Evolutionary conservation across 202 grass and related monocot species (phyloP).

Genomic region (Tripidium arundinaceum): DNA sequence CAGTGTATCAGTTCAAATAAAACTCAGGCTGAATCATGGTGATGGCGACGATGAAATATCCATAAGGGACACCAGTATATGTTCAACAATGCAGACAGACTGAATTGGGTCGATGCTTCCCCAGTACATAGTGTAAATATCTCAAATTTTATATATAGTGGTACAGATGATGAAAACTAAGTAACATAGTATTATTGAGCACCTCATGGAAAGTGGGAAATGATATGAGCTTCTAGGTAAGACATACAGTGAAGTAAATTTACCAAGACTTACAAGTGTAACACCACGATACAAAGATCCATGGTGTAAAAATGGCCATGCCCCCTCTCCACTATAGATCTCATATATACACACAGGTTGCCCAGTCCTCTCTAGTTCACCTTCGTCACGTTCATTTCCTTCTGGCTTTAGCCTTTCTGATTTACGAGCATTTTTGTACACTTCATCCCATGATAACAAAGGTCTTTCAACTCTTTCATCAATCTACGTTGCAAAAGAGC

Average conservation of each 20-base stretch:
- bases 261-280: slow-evolving; percentile 63
- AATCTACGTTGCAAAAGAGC: slow-evolving; percentile 47
- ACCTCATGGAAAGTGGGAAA: slow-evolving; percentile 6
- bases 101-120: not conserved
- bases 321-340: slow-evolving; percentile 72
- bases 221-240: not conserved
- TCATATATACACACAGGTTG: slow-evolving; percentile 88
- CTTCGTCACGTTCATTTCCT: slow-evolving; percentile 89
- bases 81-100: not conserved
- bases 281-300: slow-evolving; percentile 93
- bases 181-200: not conserved
- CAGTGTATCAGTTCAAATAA: not conserved
- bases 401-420: slow-evolving; percentile 79
- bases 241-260: slow-evolving; percentile 19
- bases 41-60: not conserved
- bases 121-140: not conserved
- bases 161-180: slow-evolving; percentile 3
- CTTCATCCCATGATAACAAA: slow-evolving; percentile 86
- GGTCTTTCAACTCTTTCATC: slow-evolving; percentile 86
- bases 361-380: slow-evolving; percentile 85
- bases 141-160: not conserved
- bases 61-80: not conserved
- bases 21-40: not conserved
- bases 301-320: slow-evolving; percentile 85
- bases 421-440: slow-evolving; percentile 76